Percentiles rank a stretch among this genome's conserved stretches.
These are phyloP conservation scores for Rosa hybrid DNA, from an alignment of 331 rosid species.

Conservation along the genomic window DNA sequence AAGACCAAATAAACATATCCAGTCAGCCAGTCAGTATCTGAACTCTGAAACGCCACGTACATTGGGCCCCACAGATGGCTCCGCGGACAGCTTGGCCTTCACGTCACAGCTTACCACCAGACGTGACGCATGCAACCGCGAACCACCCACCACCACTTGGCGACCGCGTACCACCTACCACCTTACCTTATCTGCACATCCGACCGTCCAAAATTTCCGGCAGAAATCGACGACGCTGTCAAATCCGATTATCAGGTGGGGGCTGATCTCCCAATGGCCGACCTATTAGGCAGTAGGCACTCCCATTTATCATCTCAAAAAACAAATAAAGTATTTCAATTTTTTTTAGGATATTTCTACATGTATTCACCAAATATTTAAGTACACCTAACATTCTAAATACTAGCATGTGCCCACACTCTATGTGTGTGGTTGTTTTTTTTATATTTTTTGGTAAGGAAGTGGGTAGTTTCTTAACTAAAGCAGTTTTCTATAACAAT, in stretches of 20 bases:
- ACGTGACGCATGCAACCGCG: constrained; percentile 26
- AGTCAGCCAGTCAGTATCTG: not conserved
- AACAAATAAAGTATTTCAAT: too few species aligned
- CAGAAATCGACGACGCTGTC: not conserved
- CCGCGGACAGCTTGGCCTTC: not conserved
- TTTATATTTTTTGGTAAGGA: too few species aligned
- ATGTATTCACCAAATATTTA: too few species aligned
- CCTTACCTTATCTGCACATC: constrained; percentile 24
- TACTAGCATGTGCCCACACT: too few species aligned
- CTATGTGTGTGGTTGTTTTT: too few species aligned
- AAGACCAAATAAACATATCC: not conserved
- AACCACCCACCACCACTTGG: not conserved
- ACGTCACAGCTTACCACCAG: not conserved
- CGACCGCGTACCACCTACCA: constrained; percentile 6
- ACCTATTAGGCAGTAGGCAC: too few species aligned
- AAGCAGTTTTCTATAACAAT: too few species aligned
- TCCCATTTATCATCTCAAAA: too few species aligned
- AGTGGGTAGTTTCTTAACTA: too few species aligned
- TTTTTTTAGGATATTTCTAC: too few species aligned
- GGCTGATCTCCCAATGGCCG: too few species aligned
- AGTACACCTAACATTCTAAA: too few species aligned
- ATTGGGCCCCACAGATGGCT: not conserved
- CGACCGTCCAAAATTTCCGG: not conserved
- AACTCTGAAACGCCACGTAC: not conserved
- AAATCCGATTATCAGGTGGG: not conserved